Evolutionary conservation across 1,284 basidiomycete species (phyloP), one percentile per base, ranked within the genome.

Genomic region (Marasmius tenuissimus): DNA sequence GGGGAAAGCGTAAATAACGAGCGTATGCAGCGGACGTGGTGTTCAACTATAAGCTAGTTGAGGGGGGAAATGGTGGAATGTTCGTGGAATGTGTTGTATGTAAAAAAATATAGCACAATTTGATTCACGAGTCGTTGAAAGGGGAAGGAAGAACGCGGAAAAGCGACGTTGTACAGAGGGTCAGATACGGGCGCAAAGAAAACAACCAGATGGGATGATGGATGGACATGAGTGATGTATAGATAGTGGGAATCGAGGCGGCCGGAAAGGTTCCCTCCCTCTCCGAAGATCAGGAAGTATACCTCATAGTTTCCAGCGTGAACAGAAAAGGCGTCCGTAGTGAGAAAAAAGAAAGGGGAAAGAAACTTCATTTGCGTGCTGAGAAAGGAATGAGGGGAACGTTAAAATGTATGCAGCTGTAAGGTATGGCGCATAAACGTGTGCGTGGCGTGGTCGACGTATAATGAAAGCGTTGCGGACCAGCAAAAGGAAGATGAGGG

Each of bases 271-370:
- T 18, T 61, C 60, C 61, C 61, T 57, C 60, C 65, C 66, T 68
- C 62, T 67, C 54, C 54, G 63, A 66, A 62, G 53, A 65, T 63
- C 40, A 65, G 61, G 64, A 58, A 65, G 58, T 64, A 65, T 65
- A 59, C 65, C 45, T 10, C n/a, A 27, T 47, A n/a, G 20, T 11
- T 47, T 47, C 45, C 64, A 64, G 72, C 81, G 66, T 84, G 81
- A 83, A 86, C 77, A 74, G 74, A 83, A 85, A 83, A 74, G 83
- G 86, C 85, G 88, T 89, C 87, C 87, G 85, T 86, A 75, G 79
- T 71, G 73, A 75, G 78, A 48, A 50, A 39, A 52, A 51, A 58
- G 51, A 57, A 18, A 37, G 51, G 35, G 20, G 6, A 20, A 59
- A 59, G 49, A 55, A 45, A 61, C 50, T 63, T 54, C 53, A 53